Base-by-base conservation (phyloP, 305 asterid genomes). In the Salvia sclarea region DNA sequence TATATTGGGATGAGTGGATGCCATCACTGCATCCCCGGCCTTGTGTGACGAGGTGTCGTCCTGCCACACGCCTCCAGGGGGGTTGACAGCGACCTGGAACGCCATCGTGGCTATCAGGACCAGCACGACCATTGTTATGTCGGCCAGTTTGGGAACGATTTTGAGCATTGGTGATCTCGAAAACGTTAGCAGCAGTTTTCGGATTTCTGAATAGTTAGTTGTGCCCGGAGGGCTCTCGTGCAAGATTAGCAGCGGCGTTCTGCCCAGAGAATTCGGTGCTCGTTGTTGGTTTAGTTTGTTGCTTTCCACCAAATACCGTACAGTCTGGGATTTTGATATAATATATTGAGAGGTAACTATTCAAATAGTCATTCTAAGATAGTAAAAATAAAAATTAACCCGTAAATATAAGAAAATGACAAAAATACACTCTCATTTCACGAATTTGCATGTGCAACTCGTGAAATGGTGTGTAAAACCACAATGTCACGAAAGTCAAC, bases 61-160 rank as follows among this genome's bases (percentile, higher is more conserved):
- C 21, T 28, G 61, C 61, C 61, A 54, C 12, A 54, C 61, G 40
- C 61, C 61, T 12, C 40, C 61, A 0, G 38, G 40, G 18, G 61
- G 61, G 12, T 6, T 54, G 13, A 54, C 21, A 8, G 1, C 21
- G 6, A 21, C 21, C 40, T 25, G 21, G 8, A 54, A 54, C 0
- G 61, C 61, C 61, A 54, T 28, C 2, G 61, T n/a, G 2, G 61
- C 61, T 3, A 54, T 54, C 0, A 54, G 17, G 37, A 24, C 10
- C 1, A 8, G 9, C 2, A 24, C 25, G 37, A 53, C 59, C 59
- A 53, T 53, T 12, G n/a, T 18, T 0, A 16, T 7, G 18, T 47
- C 54, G 16, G 47, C 7, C 38, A 33, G 6, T 21, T 54, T 54
- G 1, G 21, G 11, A 11, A 25, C 10, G 61, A 5, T 2, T 2